These are phyloP conservation scores for Beta vulgaris DNA, from an alignment of 148 eudicot genomes.

Conservation along the genomic window DNA sequence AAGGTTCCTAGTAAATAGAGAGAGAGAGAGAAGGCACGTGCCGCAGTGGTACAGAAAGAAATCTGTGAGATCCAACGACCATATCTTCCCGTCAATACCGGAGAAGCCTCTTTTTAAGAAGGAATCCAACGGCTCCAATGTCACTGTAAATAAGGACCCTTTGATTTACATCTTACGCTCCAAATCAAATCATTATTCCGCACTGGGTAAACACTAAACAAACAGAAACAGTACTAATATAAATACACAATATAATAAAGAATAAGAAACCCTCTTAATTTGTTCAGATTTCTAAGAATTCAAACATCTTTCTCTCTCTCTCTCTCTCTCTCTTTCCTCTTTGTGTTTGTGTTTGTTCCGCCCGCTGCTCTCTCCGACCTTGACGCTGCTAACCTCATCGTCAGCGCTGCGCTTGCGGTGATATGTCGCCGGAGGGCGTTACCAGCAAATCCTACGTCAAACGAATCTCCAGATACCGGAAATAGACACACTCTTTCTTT, in stretches of 20 bases:
- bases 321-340: too few species aligned
- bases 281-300: too few species aligned
- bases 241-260: too few species aligned
- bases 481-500: background rate
- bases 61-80: constrained; percentile 41
- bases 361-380: too few species aligned
- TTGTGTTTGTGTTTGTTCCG: too few species aligned
- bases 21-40: background rate
- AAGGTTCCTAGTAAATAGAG: too few species aligned
- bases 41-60: background rate
- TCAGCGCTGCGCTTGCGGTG: too few species aligned
- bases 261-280: too few species aligned
- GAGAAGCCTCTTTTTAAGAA: background rate
- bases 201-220: too few species aligned
- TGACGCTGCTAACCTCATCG: too few species aligned
- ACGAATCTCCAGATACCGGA: constrained; percentile 36
- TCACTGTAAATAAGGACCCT: constrained; percentile 23
- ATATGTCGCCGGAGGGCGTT: constrained; percentile 31
- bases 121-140: constrained; percentile 25
- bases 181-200: constrained; percentile 25
- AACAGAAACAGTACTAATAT: background rate
- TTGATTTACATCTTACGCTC: constrained; percentile 37
- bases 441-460: constrained; percentile 6
- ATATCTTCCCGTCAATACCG: constrained; percentile 41
- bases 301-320: too few species aligned